These are phyloP conservation scores for Begonia masoniana DNA, from an alignment of 306 rosid species.

Conservation along the genomic window DNA sequence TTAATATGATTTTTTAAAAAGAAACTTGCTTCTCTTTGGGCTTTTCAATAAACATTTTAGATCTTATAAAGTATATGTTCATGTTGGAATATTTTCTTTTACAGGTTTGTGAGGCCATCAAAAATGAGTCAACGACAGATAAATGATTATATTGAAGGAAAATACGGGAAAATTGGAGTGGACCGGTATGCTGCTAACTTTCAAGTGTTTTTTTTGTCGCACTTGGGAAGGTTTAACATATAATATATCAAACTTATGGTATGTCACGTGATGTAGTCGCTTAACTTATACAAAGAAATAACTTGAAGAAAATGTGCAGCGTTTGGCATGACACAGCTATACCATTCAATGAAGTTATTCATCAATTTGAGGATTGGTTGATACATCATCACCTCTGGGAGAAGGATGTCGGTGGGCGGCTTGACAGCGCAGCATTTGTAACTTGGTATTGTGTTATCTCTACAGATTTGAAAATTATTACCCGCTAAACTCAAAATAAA, in stretches of 20 bases:
- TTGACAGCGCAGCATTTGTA: slow-evolving; percentile 63
- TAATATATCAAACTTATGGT: too few relatives aligned
- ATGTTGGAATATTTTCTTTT: slow-evolving; percentile 14
- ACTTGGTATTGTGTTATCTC: slow-evolving; percentile 37
- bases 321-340: slow-evolving; percentile 98
- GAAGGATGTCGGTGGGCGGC: slow-evolving; percentile 28
- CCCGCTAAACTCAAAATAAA: too few relatives aligned
- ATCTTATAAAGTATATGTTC: neutral
- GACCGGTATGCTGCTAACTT: slow-evolving; percentile 45
- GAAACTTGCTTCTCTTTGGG: neutral
- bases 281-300: neutral
- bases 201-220: too few relatives aligned
- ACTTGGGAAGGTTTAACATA: too few relatives aligned
- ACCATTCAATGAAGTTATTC: slow-evolving; percentile 57
- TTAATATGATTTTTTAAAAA: too few relatives aligned
- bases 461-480: too few relatives aligned
- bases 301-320: slow-evolving; percentile 20
- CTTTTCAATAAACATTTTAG: slow-evolving; percentile 1
- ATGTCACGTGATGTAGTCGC: too few relatives aligned
- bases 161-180: slow-evolving; percentile 88
- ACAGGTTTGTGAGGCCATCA: slow-evolving; percentile 85
- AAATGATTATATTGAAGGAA: slow-evolving; percentile 77
- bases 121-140: slow-evolving; percentile 53
- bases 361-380: slow-evolving; percentile 78
- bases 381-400: slow-evolving; percentile 47